A percentile compares a stretch with the other conserved stretches of the same genome.
These are phyloP conservation scores for Veloporphyrellus conicus DNA, from an alignment of 1,284 basidiomycete species.

Conservation along the genomic window DNA sequence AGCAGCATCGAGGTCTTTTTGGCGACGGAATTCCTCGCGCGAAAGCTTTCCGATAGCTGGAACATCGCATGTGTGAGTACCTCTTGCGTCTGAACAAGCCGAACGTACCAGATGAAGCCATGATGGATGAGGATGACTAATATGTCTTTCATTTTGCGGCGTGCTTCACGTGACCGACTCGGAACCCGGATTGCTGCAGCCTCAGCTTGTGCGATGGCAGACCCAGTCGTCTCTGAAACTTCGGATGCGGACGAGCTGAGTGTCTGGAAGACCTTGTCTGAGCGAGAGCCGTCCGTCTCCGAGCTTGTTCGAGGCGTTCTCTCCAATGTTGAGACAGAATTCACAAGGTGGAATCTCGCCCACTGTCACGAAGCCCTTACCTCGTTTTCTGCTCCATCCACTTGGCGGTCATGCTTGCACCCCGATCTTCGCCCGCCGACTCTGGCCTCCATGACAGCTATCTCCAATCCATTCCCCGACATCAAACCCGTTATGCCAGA, in stretches of 20 bases:
- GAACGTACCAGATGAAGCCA: conserved; percentile 47
- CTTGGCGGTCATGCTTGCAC: conserved; percentile 19
- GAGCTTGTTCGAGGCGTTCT: conserved; percentile 20
- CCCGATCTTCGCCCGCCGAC: conserved; percentile 13
- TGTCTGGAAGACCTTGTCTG: conserved; percentile 8
- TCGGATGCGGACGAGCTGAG: conserved; percentile 8
- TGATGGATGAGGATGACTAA: conserved; percentile 16
- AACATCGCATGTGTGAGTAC: background rate
- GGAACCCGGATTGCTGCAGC: background rate
- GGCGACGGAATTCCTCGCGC: conserved; percentile 86
- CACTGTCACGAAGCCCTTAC: conserved; percentile 18
- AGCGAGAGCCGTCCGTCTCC: conserved; percentile 1
- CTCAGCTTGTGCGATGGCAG: background rate
- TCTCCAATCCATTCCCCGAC: background rate
- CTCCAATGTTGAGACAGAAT: conserved; percentile 22
- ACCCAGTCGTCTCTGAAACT: background rate
- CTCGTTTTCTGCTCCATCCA: conserved; percentile 17
- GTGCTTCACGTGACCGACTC: background rate
- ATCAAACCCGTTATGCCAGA: background rate
- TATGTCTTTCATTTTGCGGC: background rate
- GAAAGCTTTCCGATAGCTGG: conserved; percentile 77
- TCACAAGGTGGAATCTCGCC: conserved; percentile 16
- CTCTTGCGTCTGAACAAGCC: background rate
- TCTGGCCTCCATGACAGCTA: background rate
- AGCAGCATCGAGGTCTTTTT: conserved; percentile 94